Conservation (phyloP, 768 basidiomycete genomes). For the Psilocybe azurescens region DNA sequence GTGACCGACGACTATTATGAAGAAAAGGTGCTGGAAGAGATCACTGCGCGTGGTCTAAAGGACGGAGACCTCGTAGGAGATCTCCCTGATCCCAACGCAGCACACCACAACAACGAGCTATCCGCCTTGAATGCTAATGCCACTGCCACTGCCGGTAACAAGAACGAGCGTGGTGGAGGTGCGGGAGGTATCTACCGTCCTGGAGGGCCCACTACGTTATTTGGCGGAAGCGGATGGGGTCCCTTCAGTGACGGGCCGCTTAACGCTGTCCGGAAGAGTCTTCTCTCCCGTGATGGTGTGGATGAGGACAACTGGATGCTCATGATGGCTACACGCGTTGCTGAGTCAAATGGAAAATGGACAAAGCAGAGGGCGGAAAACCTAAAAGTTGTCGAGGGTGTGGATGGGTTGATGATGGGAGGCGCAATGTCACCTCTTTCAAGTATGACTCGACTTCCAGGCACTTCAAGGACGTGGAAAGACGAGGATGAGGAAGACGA, state of each 20-base stretch:
- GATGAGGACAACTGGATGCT: constrained; percentile 94
- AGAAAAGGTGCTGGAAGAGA: constrained; percentile 77
- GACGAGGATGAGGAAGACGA: constrained; percentile 16
- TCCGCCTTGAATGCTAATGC: constrained; percentile 43
- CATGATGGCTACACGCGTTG: constrained; percentile 70
- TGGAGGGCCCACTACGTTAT: constrained; percentile 92
- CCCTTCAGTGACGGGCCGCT: constrained; percentile 90
- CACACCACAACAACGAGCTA: constrained; percentile 51
- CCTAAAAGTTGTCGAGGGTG: constrained; percentile 55
- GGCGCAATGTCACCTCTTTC: constrained; percentile 18
- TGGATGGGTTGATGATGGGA: constrained; percentile 28
- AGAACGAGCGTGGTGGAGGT: constrained; percentile 52
- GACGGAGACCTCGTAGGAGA: constrained; percentile 86
- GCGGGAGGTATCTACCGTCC: constrained; percentile 83
- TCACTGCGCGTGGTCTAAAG: constrained; percentile 80
- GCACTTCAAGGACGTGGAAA: background rate
- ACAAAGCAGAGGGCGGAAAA: constrained; percentile 58
- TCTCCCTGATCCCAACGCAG: constrained; percentile 73
- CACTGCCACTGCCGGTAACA: constrained; percentile 33
- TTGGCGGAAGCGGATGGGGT: constrained; percentile 82
- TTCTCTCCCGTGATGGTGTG: constrained; percentile 80
- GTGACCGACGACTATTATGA: constrained; percentile 97
- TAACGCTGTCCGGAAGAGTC: constrained; percentile 81
- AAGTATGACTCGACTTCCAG: constrained; percentile 15
- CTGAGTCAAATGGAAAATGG: constrained; percentile 71